A percentile compares a stretch with the other conserved stretches of the same genome.
Conservation (phyloP, 2,329 filamentous ascomycete genomes). For the Delphinella strobiligena region DNA sequence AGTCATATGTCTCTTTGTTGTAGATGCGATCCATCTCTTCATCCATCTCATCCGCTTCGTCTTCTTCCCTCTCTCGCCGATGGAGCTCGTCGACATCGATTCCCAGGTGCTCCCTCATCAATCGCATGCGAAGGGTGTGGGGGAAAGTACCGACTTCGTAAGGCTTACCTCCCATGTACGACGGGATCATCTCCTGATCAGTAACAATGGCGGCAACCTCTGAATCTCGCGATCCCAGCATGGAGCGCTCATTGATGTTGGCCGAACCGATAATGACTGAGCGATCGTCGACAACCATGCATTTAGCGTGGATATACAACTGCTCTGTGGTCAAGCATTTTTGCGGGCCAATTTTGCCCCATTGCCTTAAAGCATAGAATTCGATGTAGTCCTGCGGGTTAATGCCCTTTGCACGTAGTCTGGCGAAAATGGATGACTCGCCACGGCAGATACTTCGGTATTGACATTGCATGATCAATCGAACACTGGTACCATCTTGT, state of each 20-base stretch:
- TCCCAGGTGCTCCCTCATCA: slow-evolving; percentile 97
- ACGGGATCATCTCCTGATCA: slow-evolving; percentile 86
- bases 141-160: slow-evolving; percentile 88
- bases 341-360: slow-evolving; percentile 78
- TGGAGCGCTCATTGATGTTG: slow-evolving; percentile 96
- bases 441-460: slow-evolving; percentile 93
- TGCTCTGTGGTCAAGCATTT: slow-evolving; percentile 86
- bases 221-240: slow-evolving; percentile 84
- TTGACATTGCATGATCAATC: slow-evolving; percentile 93
- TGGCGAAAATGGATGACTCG: slow-evolving; percentile 81
- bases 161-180: slow-evolving; percentile 78
- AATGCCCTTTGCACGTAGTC: slow-evolving; percentile 65
- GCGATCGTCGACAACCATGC: slow-evolving; percentile 89
- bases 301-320: slow-evolving; percentile 95
- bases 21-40: slow-evolving; percentile 36
- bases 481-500: slow-evolving; percentile 85
- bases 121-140: slow-evolving; percentile 78
- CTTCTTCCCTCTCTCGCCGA: slow-evolving; percentile 18
- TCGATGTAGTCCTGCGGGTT: slow-evolving; percentile 91
- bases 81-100: slow-evolving; percentile 79
- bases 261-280: slow-evolving; percentile 90
- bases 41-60: slow-evolving; percentile 44
- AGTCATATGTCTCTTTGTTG: slow-evolving; percentile 16
- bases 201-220: slow-evolving; percentile 83
- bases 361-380: slow-evolving; percentile 85